These are phyloP conservation scores for Dothideomycetes sp. DNA, from an alignment of 2,329 filamentous ascomycete genomes.

Conservation along the genomic window DNA sequence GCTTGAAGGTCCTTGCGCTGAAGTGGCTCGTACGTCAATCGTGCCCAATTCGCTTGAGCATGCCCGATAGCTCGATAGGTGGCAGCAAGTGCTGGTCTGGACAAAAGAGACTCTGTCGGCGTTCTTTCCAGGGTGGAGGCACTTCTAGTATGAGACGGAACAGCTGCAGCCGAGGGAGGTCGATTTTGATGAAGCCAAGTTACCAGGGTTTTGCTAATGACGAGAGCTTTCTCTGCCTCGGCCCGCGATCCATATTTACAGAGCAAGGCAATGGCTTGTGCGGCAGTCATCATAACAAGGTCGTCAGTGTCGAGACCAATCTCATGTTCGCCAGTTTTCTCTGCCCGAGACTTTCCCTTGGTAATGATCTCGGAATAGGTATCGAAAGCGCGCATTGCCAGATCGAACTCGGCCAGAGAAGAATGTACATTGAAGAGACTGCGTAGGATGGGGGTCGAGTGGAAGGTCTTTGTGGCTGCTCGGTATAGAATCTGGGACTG, in stretches of 20 bases:
- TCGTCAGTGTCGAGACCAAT: constrained; percentile 67
- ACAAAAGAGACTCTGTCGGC: constrained; percentile 33
- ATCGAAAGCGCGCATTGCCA: constrained; percentile 83
- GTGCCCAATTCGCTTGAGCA: constrained; percentile 78
- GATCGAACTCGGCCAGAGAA: constrained; percentile 78
- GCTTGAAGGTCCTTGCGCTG: constrained; percentile 61
- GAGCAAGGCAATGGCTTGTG: constrained; percentile 67
- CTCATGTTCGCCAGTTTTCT: constrained; percentile 61
- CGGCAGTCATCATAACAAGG: constrained; percentile 64
- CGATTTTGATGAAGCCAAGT: constrained; percentile 58
- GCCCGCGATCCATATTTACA: constrained; percentile 68
- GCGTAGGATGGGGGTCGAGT: constrained; percentile 80
- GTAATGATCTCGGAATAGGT: constrained; percentile 84
- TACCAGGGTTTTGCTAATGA: constrained; percentile 60
- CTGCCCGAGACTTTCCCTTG: constrained; percentile 70
- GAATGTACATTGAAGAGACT: constrained; percentile 82
- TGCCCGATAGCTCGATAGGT: constrained; percentile 80
- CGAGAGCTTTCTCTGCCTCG: constrained; percentile 68
- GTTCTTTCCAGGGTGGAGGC: constrained; percentile 17
- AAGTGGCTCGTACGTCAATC: constrained; percentile 64
- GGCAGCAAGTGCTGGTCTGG: constrained; percentile 51
- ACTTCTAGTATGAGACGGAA: constrained; percentile 9
- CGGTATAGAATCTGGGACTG: constrained; percentile 81
- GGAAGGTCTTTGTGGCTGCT: constrained; percentile 85
- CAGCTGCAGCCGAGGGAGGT: constrained; percentile 14